A percentile compares a stretch with the other conserved stretches of the same genome.
Conservation (phyloP, 306 rosid species). For the Albizia julibrissin region DNA sequence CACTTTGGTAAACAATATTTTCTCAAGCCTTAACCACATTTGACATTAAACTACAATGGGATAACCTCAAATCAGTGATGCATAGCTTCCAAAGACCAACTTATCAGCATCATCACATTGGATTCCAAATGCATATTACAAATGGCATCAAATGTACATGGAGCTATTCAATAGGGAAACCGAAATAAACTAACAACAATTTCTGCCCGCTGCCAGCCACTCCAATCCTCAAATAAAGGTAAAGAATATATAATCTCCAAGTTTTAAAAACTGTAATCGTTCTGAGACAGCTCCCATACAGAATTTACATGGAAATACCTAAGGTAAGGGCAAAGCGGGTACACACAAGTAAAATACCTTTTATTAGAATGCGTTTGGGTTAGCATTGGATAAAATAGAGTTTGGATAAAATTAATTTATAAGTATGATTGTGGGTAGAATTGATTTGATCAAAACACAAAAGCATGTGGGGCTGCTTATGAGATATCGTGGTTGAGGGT, state of each 20-base stretch:
- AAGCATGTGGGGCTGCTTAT: neutral
- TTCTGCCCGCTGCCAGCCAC: neutral
- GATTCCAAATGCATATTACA: neutral
- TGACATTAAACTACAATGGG: neutral
- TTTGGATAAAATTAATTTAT: neutral
- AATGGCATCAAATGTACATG: neutral
- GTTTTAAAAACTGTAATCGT: neutral
- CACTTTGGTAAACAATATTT: neutral
- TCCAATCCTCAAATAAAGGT: neutral
- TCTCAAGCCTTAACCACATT: neutral
- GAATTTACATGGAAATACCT: neutral
- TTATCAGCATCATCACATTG: neutral
- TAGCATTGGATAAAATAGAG: neutral
- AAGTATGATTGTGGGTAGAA: neutral
- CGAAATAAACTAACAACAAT: neutral
- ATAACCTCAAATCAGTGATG: neutral
- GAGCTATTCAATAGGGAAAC: neutral
- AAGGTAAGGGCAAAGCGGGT: neutral
- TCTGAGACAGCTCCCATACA: neutral
- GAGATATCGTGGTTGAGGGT: neutral
- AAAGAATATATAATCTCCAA: neutral
- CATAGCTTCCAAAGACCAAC: neutral
- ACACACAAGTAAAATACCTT: neutral
- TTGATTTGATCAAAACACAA: neutral
- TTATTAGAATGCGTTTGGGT: neutral